A percentile compares a stretch with the other conserved stretches of the same genome.
phyloP scores from a whole-genome alignment of 2,329 filamentous ascomycete genomes.

The Zasmidium citrigriseum region DNA sequence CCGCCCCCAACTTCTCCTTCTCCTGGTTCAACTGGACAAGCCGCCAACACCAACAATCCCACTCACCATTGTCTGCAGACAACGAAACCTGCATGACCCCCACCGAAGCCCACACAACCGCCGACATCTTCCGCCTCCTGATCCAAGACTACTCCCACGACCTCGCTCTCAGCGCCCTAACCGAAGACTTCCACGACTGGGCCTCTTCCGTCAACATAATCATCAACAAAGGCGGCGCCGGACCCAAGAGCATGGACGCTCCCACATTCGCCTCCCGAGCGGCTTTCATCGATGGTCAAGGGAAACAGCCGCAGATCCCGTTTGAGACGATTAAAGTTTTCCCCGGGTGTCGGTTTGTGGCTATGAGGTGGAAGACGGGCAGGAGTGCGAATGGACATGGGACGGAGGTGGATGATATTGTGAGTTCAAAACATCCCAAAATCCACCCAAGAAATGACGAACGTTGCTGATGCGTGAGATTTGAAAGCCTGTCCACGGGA shows the following conservation, averaged over 20 bases:
- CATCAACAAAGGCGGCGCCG: constrained; percentile 32
- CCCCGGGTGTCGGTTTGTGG: constrained; percentile 30
- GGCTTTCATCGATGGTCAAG: constrained; percentile 26
- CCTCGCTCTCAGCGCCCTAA: constrained; percentile 25
- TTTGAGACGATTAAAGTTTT: constrained; percentile 31
- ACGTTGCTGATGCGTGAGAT: constrained; percentile 1
- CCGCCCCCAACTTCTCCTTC: constrained; percentile 2
- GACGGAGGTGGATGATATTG: constrained; percentile 27
- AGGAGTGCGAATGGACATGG: constrained; percentile 27
- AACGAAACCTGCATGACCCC: constrained; percentile 27
- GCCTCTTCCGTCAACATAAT: constrained; percentile 34
- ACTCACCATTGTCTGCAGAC: background rate
- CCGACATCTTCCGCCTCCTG: constrained; percentile 31
- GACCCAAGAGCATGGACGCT: constrained; percentile 21
- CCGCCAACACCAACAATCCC: background rate
- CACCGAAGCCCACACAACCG: constrained; percentile 21
- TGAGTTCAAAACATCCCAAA: too few species aligned
- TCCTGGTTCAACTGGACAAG: constrained; percentile 2
- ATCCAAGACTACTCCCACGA: constrained; percentile 32
- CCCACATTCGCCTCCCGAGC: constrained; percentile 25
- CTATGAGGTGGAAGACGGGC: constrained; percentile 30
- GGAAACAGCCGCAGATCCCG: constrained; percentile 29
- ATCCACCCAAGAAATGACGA: background rate
- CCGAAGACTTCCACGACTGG: constrained; percentile 33
- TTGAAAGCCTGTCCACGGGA: constrained; percentile 25